Conservation (phyloP, 2,329 filamentous ascomycete genomes). For the Ploettnerulaceae sp. region DNA sequence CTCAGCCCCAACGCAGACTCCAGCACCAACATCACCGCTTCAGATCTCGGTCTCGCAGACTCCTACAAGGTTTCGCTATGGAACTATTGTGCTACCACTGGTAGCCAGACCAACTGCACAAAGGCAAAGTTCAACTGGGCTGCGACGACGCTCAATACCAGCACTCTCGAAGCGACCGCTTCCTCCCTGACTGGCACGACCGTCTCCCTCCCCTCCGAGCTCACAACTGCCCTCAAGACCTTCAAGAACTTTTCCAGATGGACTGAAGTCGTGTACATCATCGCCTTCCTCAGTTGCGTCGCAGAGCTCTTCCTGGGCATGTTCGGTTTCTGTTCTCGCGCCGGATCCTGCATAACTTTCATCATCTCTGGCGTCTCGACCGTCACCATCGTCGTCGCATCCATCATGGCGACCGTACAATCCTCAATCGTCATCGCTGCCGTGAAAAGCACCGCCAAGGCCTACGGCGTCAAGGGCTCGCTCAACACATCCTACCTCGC, state of each 20-base stretch:
- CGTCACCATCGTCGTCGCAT: conserved; percentile 53
- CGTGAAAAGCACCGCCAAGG: conserved; percentile 60
- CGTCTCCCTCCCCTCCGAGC: conserved; percentile 60
- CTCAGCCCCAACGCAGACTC: conserved; percentile 25
- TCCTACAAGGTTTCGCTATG: conserved; percentile 79
- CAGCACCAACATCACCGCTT: conserved; percentile 53
- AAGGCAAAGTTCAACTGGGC: conserved; percentile 72
- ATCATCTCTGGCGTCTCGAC: conserved; percentile 63
- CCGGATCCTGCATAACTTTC: conserved; percentile 77
- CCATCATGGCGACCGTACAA: conserved; percentile 69
- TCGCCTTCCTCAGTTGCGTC: conserved; percentile 64
- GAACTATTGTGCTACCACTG: conserved; percentile 68
- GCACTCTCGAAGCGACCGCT: conserved; percentile 52
- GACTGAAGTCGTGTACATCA: conserved; percentile 77
- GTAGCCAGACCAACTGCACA: conserved; percentile 60
- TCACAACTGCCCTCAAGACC: conserved; percentile 62
- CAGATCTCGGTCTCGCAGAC: conserved; percentile 56
- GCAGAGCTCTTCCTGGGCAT: conserved; percentile 73
- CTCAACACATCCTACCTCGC: conserved; percentile 68
- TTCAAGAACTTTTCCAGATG: conserved; percentile 74
- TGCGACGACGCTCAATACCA: conserved; percentile 63
- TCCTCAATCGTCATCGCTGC: conserved; percentile 65
- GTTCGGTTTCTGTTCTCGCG: conserved; percentile 76
- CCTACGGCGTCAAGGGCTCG: conserved; percentile 63
- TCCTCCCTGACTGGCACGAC: conserved; percentile 43